Evolutionary conservation across 2,329 filamentous ascomycete species (phyloP), one percentile per base, ranked within the genome.

Genomic region (Aureobasidium mangrovei): DNA sequence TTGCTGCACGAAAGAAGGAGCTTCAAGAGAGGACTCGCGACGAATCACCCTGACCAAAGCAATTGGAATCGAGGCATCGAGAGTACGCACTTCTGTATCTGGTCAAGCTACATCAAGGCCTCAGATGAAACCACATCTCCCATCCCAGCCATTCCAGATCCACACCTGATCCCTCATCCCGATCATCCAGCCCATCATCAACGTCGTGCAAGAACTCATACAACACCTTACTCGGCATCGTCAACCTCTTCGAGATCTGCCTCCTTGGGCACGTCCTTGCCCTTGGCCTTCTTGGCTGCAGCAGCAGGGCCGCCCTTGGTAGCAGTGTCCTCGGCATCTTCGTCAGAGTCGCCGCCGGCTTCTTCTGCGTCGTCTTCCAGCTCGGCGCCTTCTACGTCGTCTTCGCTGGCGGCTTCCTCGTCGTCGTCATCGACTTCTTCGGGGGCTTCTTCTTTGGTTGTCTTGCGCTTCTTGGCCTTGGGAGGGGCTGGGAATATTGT

Each of bases 161-260:
- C 18, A 18, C 1, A 18, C 18, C 18, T 18, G 18, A 18, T 18
- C 18, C 18, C 18, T 18, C 18, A 18, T 18, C 1, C 18, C 18
- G 18, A 18, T 18, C 18, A 18, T 18, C 18, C 18, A 18, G 18
- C 18, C 18, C 18, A 18, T 18, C 18, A 18, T 18, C 18, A 18
- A 18, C 18, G 18, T 18, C 18, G 18, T 18, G 18, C 18, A 18
- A 18, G 18, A 18, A 18, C 18, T 18, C 18, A 18, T 18, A 18
- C 18, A 12, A 26, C 26, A 6, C 26, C 27, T 31, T 56, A 54
- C 31, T 63, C 61, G 27, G 58, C 61, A 26, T 60, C 64, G 29
- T 66, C 63, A 33, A 63, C 63, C 46, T 65, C 65, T 18, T 61
- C 58, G 33, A 66, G 56, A 43, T 63, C 60, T 31, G 60, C 59